These are phyloP conservation scores for Cutaneotrichosporon sp. DNA, from an alignment of 1,284 basidiomycete genomes.

Conservation along the genomic window DNA sequence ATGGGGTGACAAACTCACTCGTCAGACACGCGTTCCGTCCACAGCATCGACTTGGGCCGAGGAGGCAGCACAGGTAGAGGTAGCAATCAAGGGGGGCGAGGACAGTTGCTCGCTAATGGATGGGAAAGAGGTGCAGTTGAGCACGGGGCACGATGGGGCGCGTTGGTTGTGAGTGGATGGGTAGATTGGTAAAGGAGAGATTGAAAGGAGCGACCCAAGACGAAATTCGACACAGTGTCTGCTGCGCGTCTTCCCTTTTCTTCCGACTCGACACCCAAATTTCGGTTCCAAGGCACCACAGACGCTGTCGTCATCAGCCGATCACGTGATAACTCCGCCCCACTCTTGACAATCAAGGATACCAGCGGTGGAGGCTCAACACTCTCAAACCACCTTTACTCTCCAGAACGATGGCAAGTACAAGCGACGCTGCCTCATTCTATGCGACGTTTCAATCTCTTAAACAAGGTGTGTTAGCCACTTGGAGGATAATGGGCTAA, in stretches of 20 bases:
- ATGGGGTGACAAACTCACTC: constrained; percentile 37
- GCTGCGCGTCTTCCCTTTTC: no score
- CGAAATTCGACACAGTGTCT: no score
- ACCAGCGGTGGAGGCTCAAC: neutral
- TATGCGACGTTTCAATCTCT: constrained; percentile 23
- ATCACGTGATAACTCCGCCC: neutral
- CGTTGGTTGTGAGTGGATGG: neutral
- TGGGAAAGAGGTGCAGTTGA: neutral
- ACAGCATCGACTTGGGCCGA: constrained; percentile 35
- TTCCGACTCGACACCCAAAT: no score
- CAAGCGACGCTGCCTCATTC: constrained; percentile 20
- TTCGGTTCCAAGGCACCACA: no score
- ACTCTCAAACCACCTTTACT: neutral
- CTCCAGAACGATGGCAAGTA: constrained; percentile 20
- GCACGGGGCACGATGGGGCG: neutral
- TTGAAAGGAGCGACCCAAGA: neutral
- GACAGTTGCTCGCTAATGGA: neutral
- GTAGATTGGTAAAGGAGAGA: neutral
- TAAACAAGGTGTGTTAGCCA: constrained; percentile 3
- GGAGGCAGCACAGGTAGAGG: neutral
- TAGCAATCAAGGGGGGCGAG: neutral
- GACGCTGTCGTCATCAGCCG: no score
- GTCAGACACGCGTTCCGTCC: constrained; percentile 47
- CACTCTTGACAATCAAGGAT: neutral
- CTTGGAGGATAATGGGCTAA: no score